A percentile compares a stretch with the other conserved stretches of the same genome.
phyloP scores from a whole-genome alignment of 2,329 filamentous ascomycete genomes.

The Clonostachys sp. region DNA sequence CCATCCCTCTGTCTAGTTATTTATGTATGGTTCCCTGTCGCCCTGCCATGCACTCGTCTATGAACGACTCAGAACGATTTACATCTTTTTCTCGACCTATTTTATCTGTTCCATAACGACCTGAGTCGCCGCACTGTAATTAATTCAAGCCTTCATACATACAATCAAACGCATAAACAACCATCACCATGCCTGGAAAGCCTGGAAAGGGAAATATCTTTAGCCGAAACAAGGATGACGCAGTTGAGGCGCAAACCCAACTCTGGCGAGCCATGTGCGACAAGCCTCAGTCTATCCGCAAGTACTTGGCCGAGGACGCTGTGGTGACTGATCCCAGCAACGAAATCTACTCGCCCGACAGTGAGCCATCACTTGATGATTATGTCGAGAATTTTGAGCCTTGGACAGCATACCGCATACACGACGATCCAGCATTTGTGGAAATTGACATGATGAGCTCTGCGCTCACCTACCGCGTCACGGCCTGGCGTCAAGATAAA shows the following conservation, averaged over 20 bases:
- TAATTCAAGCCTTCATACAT: too few relatives aligned
- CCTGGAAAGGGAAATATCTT: conserved; percentile 16
- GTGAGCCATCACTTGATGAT: conserved; percentile 21
- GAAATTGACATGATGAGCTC: conserved; percentile 29
- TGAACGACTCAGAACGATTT: too few relatives aligned
- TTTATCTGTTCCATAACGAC: too few relatives aligned
- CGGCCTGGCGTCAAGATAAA: conserved; percentile 19
- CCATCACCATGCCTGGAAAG: conserved; percentile 2
- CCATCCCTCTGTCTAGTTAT: not conserved
- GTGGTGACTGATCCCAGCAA: conserved; percentile 22
- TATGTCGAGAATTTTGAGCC: conserved; percentile 25
- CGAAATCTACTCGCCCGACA: conserved; percentile 18
- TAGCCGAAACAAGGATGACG: conserved; percentile 26
- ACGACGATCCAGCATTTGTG: conserved; percentile 26
- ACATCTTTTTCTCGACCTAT: too few relatives aligned
- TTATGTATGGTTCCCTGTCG: too few relatives aligned
- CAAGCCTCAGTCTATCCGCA: conserved; percentile 20
- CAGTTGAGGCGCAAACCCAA: conserved; percentile 24
- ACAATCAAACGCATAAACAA: not conserved
- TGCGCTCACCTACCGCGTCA: conserved; percentile 21
- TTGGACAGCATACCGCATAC: conserved; percentile 27
- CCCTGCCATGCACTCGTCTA: too few relatives aligned
- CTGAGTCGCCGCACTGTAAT: too few relatives aligned
- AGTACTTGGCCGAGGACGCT: conserved; percentile 26
- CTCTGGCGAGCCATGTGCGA: conserved; percentile 27